Conservation (phyloP, 345 rosid genomes). For the Eucalyptus grandis region DNA sequence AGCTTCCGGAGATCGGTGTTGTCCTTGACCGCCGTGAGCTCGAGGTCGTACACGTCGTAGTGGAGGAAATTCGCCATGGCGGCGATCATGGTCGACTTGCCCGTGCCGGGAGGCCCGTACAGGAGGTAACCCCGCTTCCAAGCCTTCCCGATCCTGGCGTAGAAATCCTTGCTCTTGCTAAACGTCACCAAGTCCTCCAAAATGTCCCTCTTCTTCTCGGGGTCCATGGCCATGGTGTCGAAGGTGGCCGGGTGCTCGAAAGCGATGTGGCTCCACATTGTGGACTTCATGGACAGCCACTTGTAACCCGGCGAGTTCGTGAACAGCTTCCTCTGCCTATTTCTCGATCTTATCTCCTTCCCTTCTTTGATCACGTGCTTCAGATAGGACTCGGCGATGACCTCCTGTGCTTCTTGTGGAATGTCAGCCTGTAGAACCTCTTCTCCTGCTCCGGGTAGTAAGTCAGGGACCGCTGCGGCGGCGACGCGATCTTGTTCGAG, state of each 20-base stretch:
- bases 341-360: slow-evolving; percentile 25
- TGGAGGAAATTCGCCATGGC: slow-evolving; percentile 33
- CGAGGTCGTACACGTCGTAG: slow-evolving; percentile 28
- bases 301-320: slow-evolving; percentile 40
- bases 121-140: slow-evolving; percentile 56
- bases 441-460: slow-evolving; percentile 37
- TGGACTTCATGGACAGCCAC: slow-evolving; percentile 35
- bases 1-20: slow-evolving; percentile 23
- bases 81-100: slow-evolving; percentile 33
- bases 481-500: slow-evolving; percentile 13
- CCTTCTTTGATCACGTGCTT: slow-evolving; percentile 40
- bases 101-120: slow-evolving; percentile 32
- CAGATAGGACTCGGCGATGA: slow-evolving; percentile 32
- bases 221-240: slow-evolving; percentile 46
- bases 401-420: slow-evolving; percentile 35
- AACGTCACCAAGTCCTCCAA: slow-evolving; percentile 45
- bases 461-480: slow-evolving; percentile 1
- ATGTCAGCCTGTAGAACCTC: slow-evolving; percentile 41
- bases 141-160: slow-evolving; percentile 40
- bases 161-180: slow-evolving; percentile 36
- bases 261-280: slow-evolving; percentile 44
- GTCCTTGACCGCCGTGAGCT: slow-evolving; percentile 26
- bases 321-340: slow-evolving; percentile 57
- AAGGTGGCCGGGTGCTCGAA: slow-evolving; percentile 57
- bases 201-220: slow-evolving; percentile 39